Evolutionary conservation across 805 yeast species (phyloP).

Genomic region (Pichia cabralensis): DNA sequence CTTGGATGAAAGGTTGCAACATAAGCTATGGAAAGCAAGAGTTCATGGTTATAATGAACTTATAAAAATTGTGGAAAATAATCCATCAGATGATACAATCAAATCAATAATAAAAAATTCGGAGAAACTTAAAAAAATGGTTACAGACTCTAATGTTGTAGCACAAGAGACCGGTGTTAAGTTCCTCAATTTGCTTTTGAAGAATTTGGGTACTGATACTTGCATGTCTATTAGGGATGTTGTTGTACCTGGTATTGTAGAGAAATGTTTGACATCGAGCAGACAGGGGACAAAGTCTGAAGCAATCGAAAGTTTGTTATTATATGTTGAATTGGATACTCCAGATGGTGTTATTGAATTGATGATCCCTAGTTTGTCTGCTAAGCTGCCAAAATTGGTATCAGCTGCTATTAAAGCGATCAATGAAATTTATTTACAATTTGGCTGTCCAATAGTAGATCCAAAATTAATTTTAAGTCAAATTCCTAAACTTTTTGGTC

Average conservation of each 20-base stretch:
- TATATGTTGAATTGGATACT: conserved; percentile 54
- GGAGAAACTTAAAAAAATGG: conserved; percentile 44
- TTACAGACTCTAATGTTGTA: conserved; percentile 76
- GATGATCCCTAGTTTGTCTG: conserved; percentile 49
- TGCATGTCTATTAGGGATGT: conserved; percentile 32
- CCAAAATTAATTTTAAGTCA: conserved; percentile 47
- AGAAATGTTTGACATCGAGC: conserved; percentile 70
- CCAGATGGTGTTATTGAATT: conserved; percentile 61
- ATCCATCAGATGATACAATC: background rate
- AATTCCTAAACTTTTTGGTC: conserved; percentile 65
- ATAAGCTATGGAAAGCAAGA: conserved; percentile 8
- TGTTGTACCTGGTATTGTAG: conserved; percentile 49
- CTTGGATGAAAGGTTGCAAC: conserved; percentile 2
- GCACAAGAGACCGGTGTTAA: conserved; percentile 79
- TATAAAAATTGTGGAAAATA: conserved; percentile 1
- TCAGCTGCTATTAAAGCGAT: conserved; percentile 55
- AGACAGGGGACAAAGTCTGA: conserved; percentile 66
- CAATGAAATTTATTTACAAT: conserved; percentile 42
- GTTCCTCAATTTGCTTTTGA: conserved; percentile 44
- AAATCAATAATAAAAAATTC: conserved; percentile 38
- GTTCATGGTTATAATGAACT: conserved; percentile 2
- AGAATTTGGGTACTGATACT: conserved; percentile 41
- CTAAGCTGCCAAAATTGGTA: conserved; percentile 69
- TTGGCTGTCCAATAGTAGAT: conserved; percentile 54
- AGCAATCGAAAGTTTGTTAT: conserved; percentile 50